Evolutionary conservation across 352 stramenopile species (phyloP).

Genomic region (Phytophthora citrophthora): DNA sequence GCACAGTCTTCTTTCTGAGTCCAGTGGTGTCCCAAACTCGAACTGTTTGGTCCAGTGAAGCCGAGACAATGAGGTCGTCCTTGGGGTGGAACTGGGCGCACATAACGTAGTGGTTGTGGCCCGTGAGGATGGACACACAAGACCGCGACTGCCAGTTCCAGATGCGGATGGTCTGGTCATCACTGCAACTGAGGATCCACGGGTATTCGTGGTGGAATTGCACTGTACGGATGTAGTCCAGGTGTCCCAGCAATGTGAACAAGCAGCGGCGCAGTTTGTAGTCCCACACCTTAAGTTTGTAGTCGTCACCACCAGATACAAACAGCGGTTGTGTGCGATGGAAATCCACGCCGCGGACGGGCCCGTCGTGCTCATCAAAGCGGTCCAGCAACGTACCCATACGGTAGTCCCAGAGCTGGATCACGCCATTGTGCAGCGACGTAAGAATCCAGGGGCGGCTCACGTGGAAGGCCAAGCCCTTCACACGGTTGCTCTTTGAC

Average conservation of each 20-base stretch:
- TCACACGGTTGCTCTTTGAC: constrained; percentile 99
- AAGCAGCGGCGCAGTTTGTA: constrained; percentile 99
- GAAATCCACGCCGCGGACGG: constrained; percentile 99
- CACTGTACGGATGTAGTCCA: constrained; percentile 99
- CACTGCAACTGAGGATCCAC: constrained; percentile 97
- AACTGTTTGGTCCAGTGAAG: constrained; percentile 98
- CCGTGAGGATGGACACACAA: constrained; percentile 99
- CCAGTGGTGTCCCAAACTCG: constrained; percentile 99
- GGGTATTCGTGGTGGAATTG: constrained; percentile 99
- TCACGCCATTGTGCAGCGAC: constrained; percentile 99
- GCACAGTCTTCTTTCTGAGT: constrained; percentile 98
- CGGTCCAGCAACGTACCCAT: constrained; percentile 99
- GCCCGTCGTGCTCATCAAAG: constrained; percentile 99
- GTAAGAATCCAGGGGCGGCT: constrained; percentile 99
- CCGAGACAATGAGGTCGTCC: constrained; percentile 99
- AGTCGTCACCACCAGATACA: constrained; percentile 99
- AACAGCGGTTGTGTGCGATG: constrained; percentile 98
- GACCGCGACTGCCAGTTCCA: constrained; percentile 99
- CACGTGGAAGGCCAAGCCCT: constrained; percentile 99
- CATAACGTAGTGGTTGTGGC: constrained; percentile 99
- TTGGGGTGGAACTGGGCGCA: constrained; percentile 99
- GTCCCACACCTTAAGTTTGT: constrained; percentile 99
- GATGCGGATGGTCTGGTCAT: constrained; percentile 99
- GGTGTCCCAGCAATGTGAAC: constrained; percentile 98
- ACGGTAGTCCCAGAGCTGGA: constrained; percentile 99